These are phyloP conservation scores for Populus hybrid DNA, from an alignment of 441 rosid species.

Conservation along the genomic window DNA sequence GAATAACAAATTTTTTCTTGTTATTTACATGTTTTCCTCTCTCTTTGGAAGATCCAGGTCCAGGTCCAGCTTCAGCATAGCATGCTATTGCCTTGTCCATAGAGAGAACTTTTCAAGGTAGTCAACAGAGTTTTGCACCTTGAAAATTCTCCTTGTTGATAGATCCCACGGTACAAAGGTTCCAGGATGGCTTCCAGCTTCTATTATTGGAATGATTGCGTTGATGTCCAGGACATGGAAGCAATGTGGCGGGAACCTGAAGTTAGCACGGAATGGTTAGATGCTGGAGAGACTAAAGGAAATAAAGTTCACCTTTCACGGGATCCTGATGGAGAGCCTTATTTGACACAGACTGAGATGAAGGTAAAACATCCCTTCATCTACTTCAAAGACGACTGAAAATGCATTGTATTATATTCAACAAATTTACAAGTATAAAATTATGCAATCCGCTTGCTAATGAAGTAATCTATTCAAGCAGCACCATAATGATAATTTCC, in stretches of 20 bases:
- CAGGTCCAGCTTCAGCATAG: background rate
- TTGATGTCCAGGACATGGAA: conserved; percentile 58
- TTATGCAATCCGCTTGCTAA: background rate
- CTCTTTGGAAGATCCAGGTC: background rate
- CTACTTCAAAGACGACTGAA: background rate
- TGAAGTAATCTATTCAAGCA: background rate
- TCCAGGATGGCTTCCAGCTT: conserved; percentile 63
- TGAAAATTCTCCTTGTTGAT: background rate
- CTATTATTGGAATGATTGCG: conserved; percentile 87
- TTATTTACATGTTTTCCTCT: background rate
- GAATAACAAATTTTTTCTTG: background rate
- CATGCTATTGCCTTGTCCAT: background rate
- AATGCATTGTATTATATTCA: background rate
- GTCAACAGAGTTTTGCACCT: background rate
- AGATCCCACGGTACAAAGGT: background rate
- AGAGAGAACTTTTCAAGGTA: background rate
- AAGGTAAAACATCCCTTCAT: conserved; percentile 37
- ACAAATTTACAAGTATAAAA: background rate
- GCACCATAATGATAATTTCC: background rate
- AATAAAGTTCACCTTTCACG: conserved; percentile 84
- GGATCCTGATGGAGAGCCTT: conserved; percentile 93
- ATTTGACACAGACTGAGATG: conserved; percentile 88
- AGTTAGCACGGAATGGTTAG: conserved; percentile 75
- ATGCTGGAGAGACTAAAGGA: conserved; percentile 77
- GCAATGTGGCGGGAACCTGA: conserved; percentile 83